phyloP scores from a whole-genome alignment of 306 rosid species.

The Acacia melanoxylon region DNA sequence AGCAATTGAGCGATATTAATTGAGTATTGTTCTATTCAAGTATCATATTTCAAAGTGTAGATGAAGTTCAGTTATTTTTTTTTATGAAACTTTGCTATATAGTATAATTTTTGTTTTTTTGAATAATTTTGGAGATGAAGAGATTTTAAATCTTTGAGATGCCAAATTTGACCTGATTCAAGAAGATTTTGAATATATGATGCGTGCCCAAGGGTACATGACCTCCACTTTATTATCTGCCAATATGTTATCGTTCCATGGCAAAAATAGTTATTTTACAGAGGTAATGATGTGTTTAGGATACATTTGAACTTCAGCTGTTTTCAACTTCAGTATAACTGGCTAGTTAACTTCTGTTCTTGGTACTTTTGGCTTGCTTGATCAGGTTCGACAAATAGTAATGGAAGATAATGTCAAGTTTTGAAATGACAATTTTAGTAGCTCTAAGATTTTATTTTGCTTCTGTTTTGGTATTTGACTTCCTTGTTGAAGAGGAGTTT shows the following conservation, averaged over 20 bases:
- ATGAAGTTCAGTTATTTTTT: slow-evolving; percentile 35
- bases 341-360: not conserved
- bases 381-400: not conserved
- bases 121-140: not conserved
- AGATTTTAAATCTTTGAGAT: slow-evolving; percentile 5
- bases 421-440: slow-evolving; percentile 32
- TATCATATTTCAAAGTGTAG: slow-evolving; percentile 74
- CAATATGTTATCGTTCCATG: slow-evolving; percentile 1
- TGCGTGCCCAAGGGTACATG: not conserved
- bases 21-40: slow-evolving; percentile 83
- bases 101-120: not conserved
- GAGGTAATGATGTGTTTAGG: not conserved
- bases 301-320: not conserved
- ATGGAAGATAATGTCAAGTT: not conserved
- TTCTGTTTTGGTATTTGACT: no score
- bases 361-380: not conserved
- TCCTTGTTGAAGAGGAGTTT: slow-evolving; percentile 63
- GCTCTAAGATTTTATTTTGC: no score
- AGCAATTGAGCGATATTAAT: slow-evolving; percentile 23
- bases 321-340: not conserved
- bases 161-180: not conserved
- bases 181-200: slow-evolving; percentile 21
- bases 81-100: not conserved
- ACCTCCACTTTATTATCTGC: not conserved
- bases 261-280: not conserved